Base-by-base conservation (phyloP, 805 yeast species). In the Saccharomycopsis guyanensis region DNA sequence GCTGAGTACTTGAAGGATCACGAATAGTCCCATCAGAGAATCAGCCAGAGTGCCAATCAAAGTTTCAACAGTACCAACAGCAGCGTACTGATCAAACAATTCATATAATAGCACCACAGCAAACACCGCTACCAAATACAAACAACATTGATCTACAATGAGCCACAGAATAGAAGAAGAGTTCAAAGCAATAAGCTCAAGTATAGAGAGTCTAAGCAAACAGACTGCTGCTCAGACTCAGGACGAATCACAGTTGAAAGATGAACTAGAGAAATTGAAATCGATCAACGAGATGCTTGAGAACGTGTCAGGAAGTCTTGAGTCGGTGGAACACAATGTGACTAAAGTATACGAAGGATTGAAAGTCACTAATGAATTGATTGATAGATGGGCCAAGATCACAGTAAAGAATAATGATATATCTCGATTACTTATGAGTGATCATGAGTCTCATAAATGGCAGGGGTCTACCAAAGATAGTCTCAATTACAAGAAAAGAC, bases 361-460 rank as follows among this genome's bases (percentile, higher is more conserved):
- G 7, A 38, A 46, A 23, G 38, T 44, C n/a, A 49, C 52, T 2
- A 49, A 51, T 35, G 38, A 45, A 16, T 42, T 51, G 10, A 43
- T 49, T 8, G 50, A 49, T 39, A 45, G 43, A 15, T 51, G 54
- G 54, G 47, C 52, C 3, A 43, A 51, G 23, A 51, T 51, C 12
- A 23, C 49, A 18, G 40, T 43, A 4, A 49, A 51, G 32, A 51
- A 40, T 20, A 36, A 42, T n/a, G 50, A 51, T 24, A 51, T 49
- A 18, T 45, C 52, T 3, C 27, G 38, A 13, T 31, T 51, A n/a
- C 33, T 51, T 13, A 25, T 45, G 7, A 49, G 50, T 29, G 38
- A 40, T 23, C 23, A 34, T 27, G 40, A 44, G 10, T 20, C 16
- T 13, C 31, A n/a, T 4, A 51, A 43, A 24, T 51, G 54, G 54